phyloP scores from a whole-genome alignment of 805 yeast species.

The Isabelozyma gotoi region DNA sequence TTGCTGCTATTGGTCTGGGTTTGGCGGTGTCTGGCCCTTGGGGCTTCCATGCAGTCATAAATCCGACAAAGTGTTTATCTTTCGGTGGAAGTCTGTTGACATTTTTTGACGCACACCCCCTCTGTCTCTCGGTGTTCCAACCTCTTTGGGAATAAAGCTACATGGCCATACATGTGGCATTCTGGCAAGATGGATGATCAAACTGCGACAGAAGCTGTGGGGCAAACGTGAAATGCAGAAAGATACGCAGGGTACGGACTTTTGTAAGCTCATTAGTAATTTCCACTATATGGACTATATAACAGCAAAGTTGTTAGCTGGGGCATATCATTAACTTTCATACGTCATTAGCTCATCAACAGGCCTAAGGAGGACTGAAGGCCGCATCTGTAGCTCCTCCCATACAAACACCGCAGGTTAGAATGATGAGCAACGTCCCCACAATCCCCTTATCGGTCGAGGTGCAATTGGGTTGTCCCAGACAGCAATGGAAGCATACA shows the following conservation, averaged over 20 bases:
- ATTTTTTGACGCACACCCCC: not conserved
- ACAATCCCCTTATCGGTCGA: slow-evolving; percentile 6
- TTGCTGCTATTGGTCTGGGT: too few species aligned
- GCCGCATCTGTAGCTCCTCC: not conserved
- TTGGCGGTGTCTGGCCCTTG: too few species aligned
- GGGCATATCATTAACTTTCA: too few species aligned
- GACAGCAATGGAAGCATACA: slow-evolving; percentile 10
- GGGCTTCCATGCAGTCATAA: not conserved
- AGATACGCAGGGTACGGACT: too few species aligned
- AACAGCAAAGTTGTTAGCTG: too few species aligned
- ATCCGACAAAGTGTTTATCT: not conserved
- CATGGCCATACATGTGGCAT: not conserved
- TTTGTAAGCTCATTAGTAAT: too few species aligned
- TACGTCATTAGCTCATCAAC: not conserved
- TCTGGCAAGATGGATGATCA: not conserved
- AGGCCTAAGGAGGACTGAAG: too few species aligned
- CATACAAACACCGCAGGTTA: slow-evolving; percentile 1
- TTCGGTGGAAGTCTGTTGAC: not conserved
- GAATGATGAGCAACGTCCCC: slow-evolving; percentile 4
- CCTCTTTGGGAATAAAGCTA: too few species aligned
- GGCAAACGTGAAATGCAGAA: too few species aligned
- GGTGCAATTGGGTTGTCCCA: slow-evolving; percentile 7
- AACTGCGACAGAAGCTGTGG: too few species aligned
- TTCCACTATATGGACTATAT: too few species aligned
- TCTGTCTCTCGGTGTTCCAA: not conserved